These are phyloP conservation scores for Saccharomyces jurei DNA, from an alignment of 805 yeast species.

Conservation along the genomic window DNA sequence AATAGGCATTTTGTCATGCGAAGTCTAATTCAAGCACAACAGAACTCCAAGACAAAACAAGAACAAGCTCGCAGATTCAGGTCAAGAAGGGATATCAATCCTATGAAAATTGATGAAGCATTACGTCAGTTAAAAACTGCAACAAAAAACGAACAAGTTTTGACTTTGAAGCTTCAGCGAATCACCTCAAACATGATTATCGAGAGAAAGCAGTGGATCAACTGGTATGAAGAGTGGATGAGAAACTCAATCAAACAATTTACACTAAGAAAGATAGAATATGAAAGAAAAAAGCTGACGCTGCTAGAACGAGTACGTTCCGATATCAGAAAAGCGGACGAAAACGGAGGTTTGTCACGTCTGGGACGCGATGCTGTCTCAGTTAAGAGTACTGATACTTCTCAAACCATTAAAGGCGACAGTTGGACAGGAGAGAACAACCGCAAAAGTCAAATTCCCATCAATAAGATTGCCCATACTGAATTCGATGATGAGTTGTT, in stretches of 20 bases:
- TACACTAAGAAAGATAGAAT: slow-evolving; percentile 68
- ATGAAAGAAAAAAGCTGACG: slow-evolving; percentile 71
- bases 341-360: slow-evolving; percentile 71
- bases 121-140: slow-evolving; percentile 72
- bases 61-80: slow-evolving; percentile 64
- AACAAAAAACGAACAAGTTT: slow-evolving; percentile 62
- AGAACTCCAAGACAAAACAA: slow-evolving; percentile 60
- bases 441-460: slow-evolving; percentile 10
- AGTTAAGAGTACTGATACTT: slow-evolving; percentile 16
- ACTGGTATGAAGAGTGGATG: slow-evolving; percentile 50
- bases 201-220: slow-evolving; percentile 49
- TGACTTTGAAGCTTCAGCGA: slow-evolving; percentile 69
- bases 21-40: slow-evolving; percentile 74
- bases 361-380: slow-evolving; percentile 46
- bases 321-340: slow-evolving; percentile 69
- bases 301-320: slow-evolving; percentile 63
- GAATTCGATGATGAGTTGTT: slow-evolving; percentile 19
- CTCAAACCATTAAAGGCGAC: slow-evolving; percentile 46
- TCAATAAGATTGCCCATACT: slow-evolving; percentile 17
- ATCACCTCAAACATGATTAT: slow-evolving; percentile 78
- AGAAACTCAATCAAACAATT: slow-evolving; percentile 47
- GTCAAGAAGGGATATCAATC: slow-evolving; percentile 66
- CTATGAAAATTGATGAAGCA: slow-evolving; percentile 86
- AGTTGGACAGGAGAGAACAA: slow-evolving; percentile 52
- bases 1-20: slow-evolving; percentile 90